These are phyloP conservation scores for Talaromyces sp. DNA, from an alignment of 2,329 filamentous ascomycete genomes.

Conservation along the genomic window DNA sequence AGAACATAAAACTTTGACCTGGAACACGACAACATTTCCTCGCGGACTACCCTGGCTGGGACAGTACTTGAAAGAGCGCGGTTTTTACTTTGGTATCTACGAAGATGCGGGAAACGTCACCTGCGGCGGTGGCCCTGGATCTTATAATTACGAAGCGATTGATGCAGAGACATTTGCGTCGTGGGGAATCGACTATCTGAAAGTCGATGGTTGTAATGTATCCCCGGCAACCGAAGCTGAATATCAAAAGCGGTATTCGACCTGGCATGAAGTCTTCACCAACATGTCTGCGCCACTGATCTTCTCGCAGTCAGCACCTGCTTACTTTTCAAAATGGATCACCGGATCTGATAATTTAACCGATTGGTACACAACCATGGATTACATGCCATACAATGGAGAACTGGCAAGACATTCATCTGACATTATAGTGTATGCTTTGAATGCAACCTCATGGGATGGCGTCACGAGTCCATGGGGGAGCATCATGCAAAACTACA, in stretches of 20 bases:
- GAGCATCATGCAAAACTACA: conserved; percentile 50
- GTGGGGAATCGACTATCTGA: conserved; percentile 50
- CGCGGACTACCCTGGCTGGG: conserved; percentile 45
- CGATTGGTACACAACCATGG: conserved; percentile 48
- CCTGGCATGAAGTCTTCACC: conserved; percentile 45
- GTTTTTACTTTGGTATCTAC: conserved; percentile 49
- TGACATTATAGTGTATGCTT: conserved; percentile 43
- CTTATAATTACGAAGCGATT: conserved; percentile 40
- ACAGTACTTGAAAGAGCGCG: conserved; percentile 36
- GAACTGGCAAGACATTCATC: conserved; percentile 47
- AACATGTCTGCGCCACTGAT: conserved; percentile 38
- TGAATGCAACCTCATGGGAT: conserved; percentile 26
- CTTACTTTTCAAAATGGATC: conserved; percentile 37
- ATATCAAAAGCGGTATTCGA: conserved; percentile 34
- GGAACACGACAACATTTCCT: conserved; percentile 44
- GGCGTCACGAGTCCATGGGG: conserved; percentile 40
- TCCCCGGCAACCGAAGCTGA: conserved; percentile 25
- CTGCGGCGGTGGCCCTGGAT: conserved; percentile 46
- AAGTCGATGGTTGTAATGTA: conserved; percentile 47
- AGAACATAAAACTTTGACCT: conserved; percentile 39
- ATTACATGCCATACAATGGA: conserved; percentile 41
- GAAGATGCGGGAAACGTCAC: conserved; percentile 45
- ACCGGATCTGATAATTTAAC: conserved; percentile 35
- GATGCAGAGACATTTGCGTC: conserved; percentile 40
- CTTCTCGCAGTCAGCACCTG: conserved; percentile 48